phyloP scores from a whole-genome alignment of 306 rosid genomes.

The Ziziphus jujuba region DNA sequence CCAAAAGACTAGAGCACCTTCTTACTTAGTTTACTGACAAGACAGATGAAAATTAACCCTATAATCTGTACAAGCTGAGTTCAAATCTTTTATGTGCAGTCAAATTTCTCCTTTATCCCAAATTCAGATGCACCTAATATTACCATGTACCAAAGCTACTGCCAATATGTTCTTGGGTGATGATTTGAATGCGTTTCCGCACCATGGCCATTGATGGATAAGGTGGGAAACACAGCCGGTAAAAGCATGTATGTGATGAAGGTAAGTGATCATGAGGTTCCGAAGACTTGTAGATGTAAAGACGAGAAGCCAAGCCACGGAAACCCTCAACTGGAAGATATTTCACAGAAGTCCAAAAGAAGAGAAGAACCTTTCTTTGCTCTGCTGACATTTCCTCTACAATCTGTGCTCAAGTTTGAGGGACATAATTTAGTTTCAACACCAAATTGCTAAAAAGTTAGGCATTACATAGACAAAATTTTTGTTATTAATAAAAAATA shows the following conservation, averaged over 20 bases:
- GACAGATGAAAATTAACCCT: slow-evolving; percentile 35
- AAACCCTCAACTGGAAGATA: slow-evolving; percentile 93
- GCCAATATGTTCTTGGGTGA: slow-evolving; percentile 85
- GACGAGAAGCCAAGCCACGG: slow-evolving; percentile 65
- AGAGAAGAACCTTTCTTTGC: slow-evolving; percentile 74
- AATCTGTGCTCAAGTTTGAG: slow-evolving; percentile 37
- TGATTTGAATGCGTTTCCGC: slow-evolving; percentile 60
- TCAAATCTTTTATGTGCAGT: slow-evolving; percentile 47
- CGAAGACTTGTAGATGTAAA: slow-evolving; percentile 52
- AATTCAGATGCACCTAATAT: slow-evolving; percentile 33
- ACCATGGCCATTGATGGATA: slow-evolving; percentile 60
- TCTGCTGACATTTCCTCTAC: slow-evolving; percentile 70
- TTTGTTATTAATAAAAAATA: neutral
- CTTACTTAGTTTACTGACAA: slow-evolving; percentile 30
- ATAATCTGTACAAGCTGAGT: slow-evolving; percentile 64
- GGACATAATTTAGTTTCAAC: slow-evolving; percentile 16
- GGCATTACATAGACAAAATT: neutral
- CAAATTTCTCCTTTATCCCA: slow-evolving; percentile 36
- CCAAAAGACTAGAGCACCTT: slow-evolving; percentile 35
- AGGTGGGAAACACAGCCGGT: slow-evolving; percentile 65
- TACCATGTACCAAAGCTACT: slow-evolving; percentile 79
- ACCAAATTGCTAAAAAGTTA: slow-evolving; percentile 6
- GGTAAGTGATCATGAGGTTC: slow-evolving; percentile 61
- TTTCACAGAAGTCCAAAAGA: slow-evolving; percentile 89
- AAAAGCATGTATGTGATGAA: slow-evolving; percentile 85